These are phyloP conservation scores for Picea sitchensis DNA, from an alignment of 75 land plant species.

Conservation along the genomic window DNA sequence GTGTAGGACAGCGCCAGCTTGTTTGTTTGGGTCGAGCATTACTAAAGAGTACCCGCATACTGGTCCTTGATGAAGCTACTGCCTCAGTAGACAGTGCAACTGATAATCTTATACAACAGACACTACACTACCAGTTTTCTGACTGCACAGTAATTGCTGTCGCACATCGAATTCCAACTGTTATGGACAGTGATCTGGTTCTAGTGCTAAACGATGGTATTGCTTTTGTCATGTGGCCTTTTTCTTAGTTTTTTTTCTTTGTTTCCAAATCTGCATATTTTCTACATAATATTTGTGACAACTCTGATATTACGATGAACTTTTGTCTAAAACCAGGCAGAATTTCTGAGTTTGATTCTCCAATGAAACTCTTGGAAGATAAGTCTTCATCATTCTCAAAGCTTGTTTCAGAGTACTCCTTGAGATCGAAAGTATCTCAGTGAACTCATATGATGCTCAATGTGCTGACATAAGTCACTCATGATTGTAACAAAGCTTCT, in stretches of 20 bases:
- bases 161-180: slow-evolving; percentile 26
- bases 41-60: slow-evolving; percentile 6
- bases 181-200: slow-evolving; percentile 24
- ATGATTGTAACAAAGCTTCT: too few relatives aligned
- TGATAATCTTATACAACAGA: slow-evolving; percentile 23
- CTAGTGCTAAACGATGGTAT: slow-evolving; percentile 18
- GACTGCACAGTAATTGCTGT: slow-evolving; percentile 23
- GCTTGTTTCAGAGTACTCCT: slow-evolving; percentile 83
- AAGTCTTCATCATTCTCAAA: slow-evolving; percentile 76
- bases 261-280: background rate
- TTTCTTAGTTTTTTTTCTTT: background rate
- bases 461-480: too few relatives aligned
- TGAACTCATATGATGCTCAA: too few relatives aligned
- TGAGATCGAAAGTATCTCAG: slow-evolving; percentile 30
- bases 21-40: slow-evolving; percentile 21
- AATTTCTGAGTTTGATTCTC: slow-evolving; percentile 83
- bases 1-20: slow-evolving; percentile 32
- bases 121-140: slow-evolving; percentile 16
- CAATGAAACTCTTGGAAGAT: slow-evolving; percentile 66
- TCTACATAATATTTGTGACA: background rate
- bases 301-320: background rate
- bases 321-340: slow-evolving; percentile 50
- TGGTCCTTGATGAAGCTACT: slow-evolving; percentile 34
- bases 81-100: slow-evolving; percentile 24
- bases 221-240: background rate